These are phyloP conservation scores for Hypoxylon sp. DNA, from an alignment of 2,329 filamentous ascomycete genomes.

Conservation along the genomic window DNA sequence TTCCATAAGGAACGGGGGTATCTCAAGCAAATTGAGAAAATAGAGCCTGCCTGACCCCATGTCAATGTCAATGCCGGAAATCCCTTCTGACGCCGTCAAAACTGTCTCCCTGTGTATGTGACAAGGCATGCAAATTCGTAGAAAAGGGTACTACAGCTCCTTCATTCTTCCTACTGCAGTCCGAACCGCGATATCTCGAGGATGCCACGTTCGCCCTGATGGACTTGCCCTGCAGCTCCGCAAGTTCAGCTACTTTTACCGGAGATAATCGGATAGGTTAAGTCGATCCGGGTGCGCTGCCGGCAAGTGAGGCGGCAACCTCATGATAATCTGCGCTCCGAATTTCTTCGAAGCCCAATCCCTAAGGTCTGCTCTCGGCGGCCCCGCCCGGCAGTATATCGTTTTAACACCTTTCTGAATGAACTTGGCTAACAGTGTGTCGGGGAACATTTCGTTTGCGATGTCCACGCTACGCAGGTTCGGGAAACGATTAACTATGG, in stretches of 20 bases:
- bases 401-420: constrained; percentile 45
- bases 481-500: constrained; percentile 48
- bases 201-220: background rate
- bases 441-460: constrained; percentile 40
- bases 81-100: background rate
- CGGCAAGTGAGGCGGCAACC: constrained; percentile 30
- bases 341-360: constrained; percentile 46
- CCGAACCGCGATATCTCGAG: background rate
- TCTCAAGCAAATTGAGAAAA: constrained; percentile 10
- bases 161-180: background rate
- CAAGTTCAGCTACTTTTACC: background rate
- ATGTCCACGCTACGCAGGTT: constrained; percentile 49
- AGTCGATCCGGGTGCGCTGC: constrained; percentile 24
- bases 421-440: constrained; percentile 43
- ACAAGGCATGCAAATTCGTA: background rate
- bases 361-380: constrained; percentile 33
- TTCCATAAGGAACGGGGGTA: constrained; percentile 1
- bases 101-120: background rate
- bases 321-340: constrained; percentile 39
- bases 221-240: background rate
- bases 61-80: background rate
- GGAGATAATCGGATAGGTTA: background rate
- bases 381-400: constrained; percentile 43
- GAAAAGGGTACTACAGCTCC: background rate
- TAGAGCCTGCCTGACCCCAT: background rate